phyloP scores from a whole-genome alignment of 1,284 basidiomycete species.

The Tilletia setariae region DNA sequence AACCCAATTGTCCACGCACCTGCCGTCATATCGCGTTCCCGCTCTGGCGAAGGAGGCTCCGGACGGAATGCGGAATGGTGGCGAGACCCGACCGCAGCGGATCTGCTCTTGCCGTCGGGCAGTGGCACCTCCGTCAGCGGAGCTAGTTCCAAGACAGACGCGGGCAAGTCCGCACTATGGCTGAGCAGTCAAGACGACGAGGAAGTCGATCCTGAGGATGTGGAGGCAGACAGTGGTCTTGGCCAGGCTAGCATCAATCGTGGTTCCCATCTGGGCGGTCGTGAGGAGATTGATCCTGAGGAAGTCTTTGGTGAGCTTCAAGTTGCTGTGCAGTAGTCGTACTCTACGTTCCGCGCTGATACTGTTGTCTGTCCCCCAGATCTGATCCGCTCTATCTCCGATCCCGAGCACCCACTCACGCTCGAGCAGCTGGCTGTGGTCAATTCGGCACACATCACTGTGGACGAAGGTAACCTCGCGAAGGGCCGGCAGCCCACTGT shows the following conservation, averaged over 20 bases:
- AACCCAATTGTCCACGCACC: constrained; percentile 55
- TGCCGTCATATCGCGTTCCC: constrained; percentile 17
- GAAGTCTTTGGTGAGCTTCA: constrained; percentile 42
- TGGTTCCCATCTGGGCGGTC: constrained; percentile 2
- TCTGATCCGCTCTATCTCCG: constrained; percentile 84
- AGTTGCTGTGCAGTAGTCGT: not conserved
- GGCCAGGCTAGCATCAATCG: constrained; percentile 8
- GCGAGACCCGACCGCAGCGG: constrained; percentile 29
- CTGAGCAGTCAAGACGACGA: constrained; percentile 8
- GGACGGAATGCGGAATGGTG: constrained; percentile 44
- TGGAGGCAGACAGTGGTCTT: not conserved
- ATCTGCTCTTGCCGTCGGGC: not conserved
- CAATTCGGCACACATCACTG: constrained; percentile 77
- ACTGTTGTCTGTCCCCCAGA: constrained; percentile 56
- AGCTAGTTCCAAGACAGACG: not conserved
- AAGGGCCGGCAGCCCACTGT: constrained; percentile 59
- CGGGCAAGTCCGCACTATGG: constrained; percentile 17
- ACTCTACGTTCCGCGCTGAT: not conserved
- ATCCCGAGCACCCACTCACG: constrained; percentile 93
- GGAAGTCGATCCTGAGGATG: constrained; percentile 14
- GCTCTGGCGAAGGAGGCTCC: constrained; percentile 27
- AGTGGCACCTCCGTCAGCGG: constrained; percentile 8
- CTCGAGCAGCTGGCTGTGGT: constrained; percentile 95
- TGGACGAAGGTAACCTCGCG: constrained; percentile 57
- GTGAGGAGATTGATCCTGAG: constrained; percentile 25